These are phyloP conservation scores for Phylloboletellus chloephorus DNA, from an alignment of 1,284 basidiomycete genomes.

Conservation along the genomic window DNA sequence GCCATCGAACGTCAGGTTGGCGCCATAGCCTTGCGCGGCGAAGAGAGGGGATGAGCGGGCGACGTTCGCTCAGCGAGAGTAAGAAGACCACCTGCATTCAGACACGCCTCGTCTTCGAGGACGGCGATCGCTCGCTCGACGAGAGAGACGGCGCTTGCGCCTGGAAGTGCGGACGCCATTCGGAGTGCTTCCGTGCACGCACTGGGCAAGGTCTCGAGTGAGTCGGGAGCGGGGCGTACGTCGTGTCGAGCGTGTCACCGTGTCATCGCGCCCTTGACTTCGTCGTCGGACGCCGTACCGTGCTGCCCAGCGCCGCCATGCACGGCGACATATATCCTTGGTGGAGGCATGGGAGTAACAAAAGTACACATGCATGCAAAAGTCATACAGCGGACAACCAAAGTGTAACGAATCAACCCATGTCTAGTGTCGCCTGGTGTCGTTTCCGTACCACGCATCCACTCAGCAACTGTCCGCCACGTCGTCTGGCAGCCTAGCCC, in stretches of 20 bases:
- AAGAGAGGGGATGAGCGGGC: not conserved
- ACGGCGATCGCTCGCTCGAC: constrained; percentile 48
- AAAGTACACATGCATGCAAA: constrained; percentile 16
- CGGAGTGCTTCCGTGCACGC: constrained; percentile 41
- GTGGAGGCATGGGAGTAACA: constrained; percentile 10
- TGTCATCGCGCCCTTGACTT: constrained; percentile 49
- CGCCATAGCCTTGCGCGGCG: constrained; percentile 53
- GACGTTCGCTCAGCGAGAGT: not conserved
- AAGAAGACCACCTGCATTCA: constrained; percentile 56
- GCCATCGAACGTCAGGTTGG: constrained; percentile 66
- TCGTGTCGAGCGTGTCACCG: constrained; percentile 32
- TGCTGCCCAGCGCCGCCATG: constrained; percentile 69
- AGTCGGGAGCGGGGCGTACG: not conserved
- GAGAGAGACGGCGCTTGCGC: constrained; percentile 34
- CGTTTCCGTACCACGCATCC: not conserved
- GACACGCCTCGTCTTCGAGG: constrained; percentile 54
- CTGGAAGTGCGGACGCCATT: constrained; percentile 12
- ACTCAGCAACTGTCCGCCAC: constrained; percentile 18
- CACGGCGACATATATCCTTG: constrained; percentile 41
- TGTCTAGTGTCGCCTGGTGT: not conserved
- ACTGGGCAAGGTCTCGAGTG: constrained; percentile 26
- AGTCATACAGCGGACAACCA: too few relatives aligned
- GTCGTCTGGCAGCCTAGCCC: constrained; percentile 24
- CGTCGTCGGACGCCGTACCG: constrained; percentile 38
- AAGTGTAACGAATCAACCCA: constrained; percentile 10